Conservation (phyloP, 352 stramenopile species). For the Globisporangium iwayamae region DNA sequence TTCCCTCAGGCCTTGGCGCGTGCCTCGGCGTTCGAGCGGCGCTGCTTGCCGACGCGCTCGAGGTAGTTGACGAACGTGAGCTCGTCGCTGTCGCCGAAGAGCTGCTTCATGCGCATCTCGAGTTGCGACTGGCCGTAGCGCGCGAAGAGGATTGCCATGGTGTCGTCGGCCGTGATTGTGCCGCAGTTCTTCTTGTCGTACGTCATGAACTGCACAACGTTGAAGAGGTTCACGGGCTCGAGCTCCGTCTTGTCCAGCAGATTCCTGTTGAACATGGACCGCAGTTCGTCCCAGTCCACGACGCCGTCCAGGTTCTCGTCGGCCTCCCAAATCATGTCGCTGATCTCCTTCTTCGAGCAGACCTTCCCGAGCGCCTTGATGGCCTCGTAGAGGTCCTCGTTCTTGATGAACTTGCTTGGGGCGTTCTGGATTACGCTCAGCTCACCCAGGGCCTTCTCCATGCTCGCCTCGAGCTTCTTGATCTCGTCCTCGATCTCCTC, state of each 20-base stretch:
- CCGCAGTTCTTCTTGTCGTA: constrained; percentile 95
- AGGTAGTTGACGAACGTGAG: constrained; percentile 80
- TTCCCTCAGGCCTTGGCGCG: constrained; percentile 37
- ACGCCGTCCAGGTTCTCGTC: constrained; percentile 96
- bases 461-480: constrained; percentile 44
- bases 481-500: constrained; percentile 82
- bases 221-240: constrained; percentile 95
- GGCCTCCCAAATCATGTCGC: constrained; percentile 98
- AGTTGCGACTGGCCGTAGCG: constrained; percentile 87
- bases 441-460: constrained; percentile 53
- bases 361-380: constrained; percentile 93
- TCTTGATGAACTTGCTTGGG: constrained; percentile 76
- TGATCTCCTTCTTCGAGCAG: constrained; percentile 93
- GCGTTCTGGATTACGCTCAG: constrained; percentile 50
- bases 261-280: constrained; percentile 96
- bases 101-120: constrained; percentile 89
- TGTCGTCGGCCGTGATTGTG: constrained; percentile 95
- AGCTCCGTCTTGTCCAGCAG: constrained; percentile 93
- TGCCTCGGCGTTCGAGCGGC: constrained; percentile 54
- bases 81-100: constrained; percentile 88
- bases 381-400: constrained; percentile 91
- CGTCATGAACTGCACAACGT: constrained; percentile 98
- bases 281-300: constrained; percentile 95
- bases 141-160: constrained; percentile 97
- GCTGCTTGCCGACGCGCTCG: constrained; percentile 71